These are phyloP conservation scores for maize (Zea mays) DNA, from an alignment of 176 grass and related monocot genomes.

Conservation along the genomic window Zm-B73-REFERENCE-NAM-5.0 NC_050099.1:72339501-72340000, in stretches of 20 bases:
- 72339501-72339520: slow-evolving; percentile 33
- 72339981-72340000: not conserved
- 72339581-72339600: slow-evolving; percentile 29
- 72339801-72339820: slow-evolving; percentile 4
- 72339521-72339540: slow-evolving; percentile 17
- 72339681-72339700: not conserved
- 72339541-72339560: slow-evolving; percentile 17
- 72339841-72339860: not conserved
- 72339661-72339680: not conserved
- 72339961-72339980: too few relatives aligned
- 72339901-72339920: not conserved
- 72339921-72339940: not conserved
- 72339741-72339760: not conserved
- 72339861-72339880: not conserved
- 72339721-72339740: not conserved
- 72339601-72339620: slow-evolving; percentile 17
- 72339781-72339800: not conserved
- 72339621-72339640: slow-evolving; percentile 34
- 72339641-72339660: not conserved
- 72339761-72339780: not conserved
- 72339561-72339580: slow-evolving; percentile 20
- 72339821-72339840: not conserved
- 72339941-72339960: too few relatives aligned
- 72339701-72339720: not conserved
- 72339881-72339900: not conserved